Evolutionary conservation across 352 stramenopile species (phyloP).

Genomic region (Phytophthora litchii): DNA sequence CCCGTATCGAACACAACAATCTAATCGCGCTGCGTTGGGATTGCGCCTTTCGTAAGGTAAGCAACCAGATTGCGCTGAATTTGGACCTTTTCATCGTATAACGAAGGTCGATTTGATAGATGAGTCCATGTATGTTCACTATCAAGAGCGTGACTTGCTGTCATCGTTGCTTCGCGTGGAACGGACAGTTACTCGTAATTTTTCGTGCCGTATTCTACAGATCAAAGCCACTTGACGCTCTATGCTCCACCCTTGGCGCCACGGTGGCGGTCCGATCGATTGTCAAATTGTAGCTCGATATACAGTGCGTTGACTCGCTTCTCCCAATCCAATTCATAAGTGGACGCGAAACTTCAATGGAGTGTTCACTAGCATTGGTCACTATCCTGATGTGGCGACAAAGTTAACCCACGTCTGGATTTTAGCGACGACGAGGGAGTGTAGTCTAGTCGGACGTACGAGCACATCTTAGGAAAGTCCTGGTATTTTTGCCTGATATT

Average conservation of each 20-base stretch:
- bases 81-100: too few relatives aligned
- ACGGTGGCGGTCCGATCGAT: slow-evolving; percentile 11
- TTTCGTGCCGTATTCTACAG: slow-evolving; percentile 8
- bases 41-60: too few relatives aligned
- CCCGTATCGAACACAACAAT: too few relatives aligned
- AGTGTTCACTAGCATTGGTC: neutral
- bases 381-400: slow-evolving; percentile 3
- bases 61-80: too few relatives aligned
- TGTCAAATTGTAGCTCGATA: slow-evolving; percentile 13
- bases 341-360: neutral
- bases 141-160: neutral
- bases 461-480: too few relatives aligned
- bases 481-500: too few relatives aligned
- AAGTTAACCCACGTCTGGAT: slow-evolving; percentile 15
- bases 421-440: neutral
- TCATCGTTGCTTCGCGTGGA: slow-evolving; percentile 12
- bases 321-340: neutral
- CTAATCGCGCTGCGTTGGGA: too few relatives aligned
- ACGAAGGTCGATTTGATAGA: too few relatives aligned
- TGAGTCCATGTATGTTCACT: too few relatives aligned
- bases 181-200: slow-evolving; percentile 3
- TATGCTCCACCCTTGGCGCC: neutral
- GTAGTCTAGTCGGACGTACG: neutral
- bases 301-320: neutral
- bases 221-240: neutral